These are phyloP conservation scores for Fusarium transvaalense DNA, from an alignment of 2,329 filamentous ascomycete genomes.

Conservation along the genomic window DNA sequence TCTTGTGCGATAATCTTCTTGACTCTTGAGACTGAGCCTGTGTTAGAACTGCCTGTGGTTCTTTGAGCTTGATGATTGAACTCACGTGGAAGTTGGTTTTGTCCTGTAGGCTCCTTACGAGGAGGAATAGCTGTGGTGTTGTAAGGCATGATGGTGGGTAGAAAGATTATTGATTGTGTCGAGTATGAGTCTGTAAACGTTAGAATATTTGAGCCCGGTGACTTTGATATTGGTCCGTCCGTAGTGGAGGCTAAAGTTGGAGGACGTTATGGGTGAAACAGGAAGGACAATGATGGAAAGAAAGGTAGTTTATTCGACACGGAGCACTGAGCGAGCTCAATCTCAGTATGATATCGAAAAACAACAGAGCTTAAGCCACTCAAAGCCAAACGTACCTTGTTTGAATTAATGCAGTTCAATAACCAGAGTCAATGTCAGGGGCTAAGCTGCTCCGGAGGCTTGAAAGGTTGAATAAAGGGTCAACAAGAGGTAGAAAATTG, in stretches of 20 bases:
- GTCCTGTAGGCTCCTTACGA: slow-evolving; percentile 84
- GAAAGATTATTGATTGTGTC: background rate
- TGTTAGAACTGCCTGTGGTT: slow-evolving; percentile 10
- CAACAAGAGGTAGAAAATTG: too few relatives aligned
- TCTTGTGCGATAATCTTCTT: slow-evolving; percentile 96
- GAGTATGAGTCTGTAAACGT: slow-evolving; percentile 6
- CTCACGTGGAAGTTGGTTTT: slow-evolving; percentile 86
- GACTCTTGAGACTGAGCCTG: slow-evolving; percentile 81
- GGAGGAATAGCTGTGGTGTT: slow-evolving; percentile 88
- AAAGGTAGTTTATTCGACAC: background rate
- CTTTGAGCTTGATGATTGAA: slow-evolving; percentile 40
- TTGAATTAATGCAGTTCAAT: background rate
- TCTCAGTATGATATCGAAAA: background rate
- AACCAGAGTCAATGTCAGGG: slow-evolving; percentile 8
- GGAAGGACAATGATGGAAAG: background rate
- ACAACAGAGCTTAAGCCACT: background rate
- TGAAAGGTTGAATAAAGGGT: background rate
- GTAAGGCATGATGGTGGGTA: slow-evolving; percentile 77
- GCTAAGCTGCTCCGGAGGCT: background rate
- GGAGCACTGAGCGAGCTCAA: background rate
- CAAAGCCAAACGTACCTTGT: slow-evolving; percentile 14
- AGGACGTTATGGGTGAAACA: too few relatives aligned
- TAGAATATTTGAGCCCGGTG: slow-evolving; percentile 1
- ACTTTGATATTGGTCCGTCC: background rate
- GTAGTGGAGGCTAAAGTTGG: background rate